A percentile compares a stretch with the other conserved stretches of the same genome.
Conservation (phyloP, 2,329 filamentous ascomycete genomes). For the Xylaria sp. region DNA sequence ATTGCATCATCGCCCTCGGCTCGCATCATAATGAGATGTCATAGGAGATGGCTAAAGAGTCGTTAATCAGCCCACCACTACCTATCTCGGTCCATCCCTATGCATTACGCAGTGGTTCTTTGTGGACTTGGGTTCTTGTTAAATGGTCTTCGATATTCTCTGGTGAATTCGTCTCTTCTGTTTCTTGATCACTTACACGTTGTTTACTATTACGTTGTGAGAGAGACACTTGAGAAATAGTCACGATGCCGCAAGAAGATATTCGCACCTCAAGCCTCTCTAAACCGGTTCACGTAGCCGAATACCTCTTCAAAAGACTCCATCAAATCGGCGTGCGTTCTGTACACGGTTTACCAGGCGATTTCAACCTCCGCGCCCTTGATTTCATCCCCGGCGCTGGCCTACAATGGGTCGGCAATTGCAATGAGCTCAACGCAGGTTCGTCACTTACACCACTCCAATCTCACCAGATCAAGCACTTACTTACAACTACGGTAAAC, state of each 20-base stretch:
- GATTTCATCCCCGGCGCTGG: slow-evolving; percentile 58
- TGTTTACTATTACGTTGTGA: too few relatives aligned
- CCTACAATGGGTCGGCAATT: slow-evolving; percentile 62
- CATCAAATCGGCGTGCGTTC: slow-evolving; percentile 59
- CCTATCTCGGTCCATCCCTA: too few relatives aligned
- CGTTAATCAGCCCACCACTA: neutral
- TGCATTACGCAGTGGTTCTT: too few relatives aligned
- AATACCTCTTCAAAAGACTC: slow-evolving; percentile 63
- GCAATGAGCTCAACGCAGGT: slow-evolving; percentile 70
- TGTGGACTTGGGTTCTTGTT: too few relatives aligned
- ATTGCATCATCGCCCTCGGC: neutral
- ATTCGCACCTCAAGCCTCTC: slow-evolving; percentile 40
- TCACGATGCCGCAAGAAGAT: slow-evolving; percentile 31
- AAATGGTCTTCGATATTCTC: too few relatives aligned
- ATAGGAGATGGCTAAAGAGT: neutral
- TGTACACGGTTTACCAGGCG: slow-evolving; percentile 64
- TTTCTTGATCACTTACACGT: neutral
- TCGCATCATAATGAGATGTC: neutral
- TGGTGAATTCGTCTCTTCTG: neutral
- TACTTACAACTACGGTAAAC: slow-evolving; percentile 5
- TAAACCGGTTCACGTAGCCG: slow-evolving; percentile 54
- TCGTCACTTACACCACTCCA: slow-evolving; percentile 23
- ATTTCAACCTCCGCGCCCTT: slow-evolving; percentile 66
- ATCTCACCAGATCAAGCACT: neutral
- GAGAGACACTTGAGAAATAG: neutral